phyloP scores from a whole-genome alignment of 108 stramenopile species.

The Skeletonema grethae region DNA sequence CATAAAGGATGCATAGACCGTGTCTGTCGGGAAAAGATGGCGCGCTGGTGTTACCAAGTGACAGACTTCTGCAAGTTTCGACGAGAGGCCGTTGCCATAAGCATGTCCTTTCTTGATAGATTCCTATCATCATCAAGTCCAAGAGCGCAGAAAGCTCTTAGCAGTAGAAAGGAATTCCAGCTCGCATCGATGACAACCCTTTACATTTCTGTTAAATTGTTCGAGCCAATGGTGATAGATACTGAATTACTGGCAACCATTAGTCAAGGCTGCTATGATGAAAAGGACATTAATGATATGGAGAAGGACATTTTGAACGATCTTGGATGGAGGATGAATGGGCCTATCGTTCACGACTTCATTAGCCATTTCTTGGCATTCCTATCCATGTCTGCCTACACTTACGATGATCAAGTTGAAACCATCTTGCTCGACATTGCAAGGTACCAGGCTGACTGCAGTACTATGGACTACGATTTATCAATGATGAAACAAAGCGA shows the following conservation, averaged over 20 bases:
- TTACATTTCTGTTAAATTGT: slow-evolving; percentile 82
- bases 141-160: slow-evolving; percentile 55
- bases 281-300: slow-evolving; percentile 55
- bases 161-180: slow-evolving; percentile 74
- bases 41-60: slow-evolving; percentile 68
- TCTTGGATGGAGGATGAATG: slow-evolving; percentile 46
- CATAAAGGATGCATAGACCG: slow-evolving; percentile 24
- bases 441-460: slow-evolving; percentile 41
- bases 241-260: slow-evolving; percentile 58
- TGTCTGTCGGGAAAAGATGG: slow-evolving; percentile 74
- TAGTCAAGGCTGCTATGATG: slow-evolving; percentile 56
- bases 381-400: slow-evolving; percentile 9
- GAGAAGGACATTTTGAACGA: slow-evolving; percentile 50
- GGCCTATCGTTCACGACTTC: slow-evolving; percentile 38
- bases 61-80: slow-evolving; percentile 63
- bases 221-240: slow-evolving; percentile 69
- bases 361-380: slow-evolving; percentile 34
- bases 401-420: not conserved
- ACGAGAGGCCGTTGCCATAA: slow-evolving; percentile 70
- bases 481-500: slow-evolving; percentile 17
- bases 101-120: slow-evolving; percentile 81
- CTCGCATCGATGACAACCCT: slow-evolving; percentile 82
- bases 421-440: slow-evolving; percentile 28
- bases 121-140: slow-evolving; percentile 38
- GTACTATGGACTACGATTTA: slow-evolving; percentile 26